phyloP scores from a whole-genome alignment of 495 filamentous ascomycete species.

The Chaetomidium leptoderma region DNA sequence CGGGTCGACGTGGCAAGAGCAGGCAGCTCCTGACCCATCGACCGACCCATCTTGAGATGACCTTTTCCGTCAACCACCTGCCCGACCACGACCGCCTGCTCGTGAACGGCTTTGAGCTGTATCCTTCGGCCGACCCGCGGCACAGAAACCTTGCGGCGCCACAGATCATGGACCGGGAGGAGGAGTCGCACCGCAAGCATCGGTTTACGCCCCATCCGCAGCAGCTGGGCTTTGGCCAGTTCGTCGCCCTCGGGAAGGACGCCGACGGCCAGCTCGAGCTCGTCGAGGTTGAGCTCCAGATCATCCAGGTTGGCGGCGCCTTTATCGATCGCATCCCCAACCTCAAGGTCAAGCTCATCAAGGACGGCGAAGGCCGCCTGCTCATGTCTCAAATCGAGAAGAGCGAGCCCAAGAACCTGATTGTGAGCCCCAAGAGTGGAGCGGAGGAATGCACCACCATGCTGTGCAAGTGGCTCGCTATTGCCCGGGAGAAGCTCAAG shows the following conservation, averaged over 20 bases:
- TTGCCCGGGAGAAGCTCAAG: conserved; percentile 38
- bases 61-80: conserved; percentile 36
- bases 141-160: conserved; percentile 28
- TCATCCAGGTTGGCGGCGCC: conserved; percentile 46
- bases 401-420: conserved; percentile 17
- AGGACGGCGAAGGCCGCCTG: conserved; percentile 40
- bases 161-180: conserved; percentile 23
- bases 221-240: conserved; percentile 37
- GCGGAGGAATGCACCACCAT: conserved; percentile 40
- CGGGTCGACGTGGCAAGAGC: conserved; percentile 22
- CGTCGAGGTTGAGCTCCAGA: conserved; percentile 44
- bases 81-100: conserved; percentile 34
- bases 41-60: conserved; percentile 40
- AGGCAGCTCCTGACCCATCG: conserved; percentile 26
- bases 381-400: conserved; percentile 39
- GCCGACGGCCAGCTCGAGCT: conserved; percentile 36
- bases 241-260: conserved; percentile 25
- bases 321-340: conserved; percentile 46
- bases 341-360: conserved; percentile 44
- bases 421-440: conserved; percentile 16
- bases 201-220: conserved; percentile 22
- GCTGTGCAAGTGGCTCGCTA: conserved; percentile 46
- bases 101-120: conserved; percentile 45
- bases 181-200: conserved; percentile 15
- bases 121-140: conserved; percentile 36